Percentiles rank a stretch among this genome's conserved stretches.
Evolutionary conservation across 2,329 filamentous ascomycete genomes (phyloP).

Genomic region (Fusarium sp.): DNA sequence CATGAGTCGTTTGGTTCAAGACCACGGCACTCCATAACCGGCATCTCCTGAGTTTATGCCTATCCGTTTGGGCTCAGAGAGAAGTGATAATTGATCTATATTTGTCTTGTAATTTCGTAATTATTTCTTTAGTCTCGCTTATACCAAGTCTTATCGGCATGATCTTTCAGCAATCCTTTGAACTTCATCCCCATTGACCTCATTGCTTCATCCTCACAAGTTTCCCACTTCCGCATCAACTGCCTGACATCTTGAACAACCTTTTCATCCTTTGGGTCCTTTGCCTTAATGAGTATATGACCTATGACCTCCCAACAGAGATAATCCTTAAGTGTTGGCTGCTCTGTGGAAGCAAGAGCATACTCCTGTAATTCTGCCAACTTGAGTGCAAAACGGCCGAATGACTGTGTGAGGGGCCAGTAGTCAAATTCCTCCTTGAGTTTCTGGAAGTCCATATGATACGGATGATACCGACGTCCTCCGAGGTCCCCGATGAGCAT

Average conservation of each 20-base stretch:
- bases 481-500: conserved; percentile 25
- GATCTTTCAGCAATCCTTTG: background rate
- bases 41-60: background rate
- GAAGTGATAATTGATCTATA: too few relatives aligned
- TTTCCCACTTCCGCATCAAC: conserved; percentile 27
- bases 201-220: conserved; percentile 9
- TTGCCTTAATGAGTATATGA: conserved; percentile 3
- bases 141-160: conserved; percentile 11
- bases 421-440: conserved; percentile 24
- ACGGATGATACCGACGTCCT: conserved; percentile 24
- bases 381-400: conserved; percentile 24
- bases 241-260: background rate
- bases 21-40: accelerated
- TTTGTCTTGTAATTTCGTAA: background rate
- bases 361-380: background rate
- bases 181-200: conserved; percentile 7
- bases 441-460: conserved; percentile 39
- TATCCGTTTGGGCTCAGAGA: background rate
- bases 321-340: conserved; percentile 29
- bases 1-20: background rate
- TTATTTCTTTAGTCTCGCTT: background rate
- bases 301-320: conserved; percentile 35
- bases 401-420: background rate
- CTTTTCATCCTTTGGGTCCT: background rate
- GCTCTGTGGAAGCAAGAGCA: background rate